These are phyloP conservation scores for Fonsecaea erecta DNA, from an alignment of 2,329 filamentous ascomycete species.

Conservation along the genomic window DNA sequence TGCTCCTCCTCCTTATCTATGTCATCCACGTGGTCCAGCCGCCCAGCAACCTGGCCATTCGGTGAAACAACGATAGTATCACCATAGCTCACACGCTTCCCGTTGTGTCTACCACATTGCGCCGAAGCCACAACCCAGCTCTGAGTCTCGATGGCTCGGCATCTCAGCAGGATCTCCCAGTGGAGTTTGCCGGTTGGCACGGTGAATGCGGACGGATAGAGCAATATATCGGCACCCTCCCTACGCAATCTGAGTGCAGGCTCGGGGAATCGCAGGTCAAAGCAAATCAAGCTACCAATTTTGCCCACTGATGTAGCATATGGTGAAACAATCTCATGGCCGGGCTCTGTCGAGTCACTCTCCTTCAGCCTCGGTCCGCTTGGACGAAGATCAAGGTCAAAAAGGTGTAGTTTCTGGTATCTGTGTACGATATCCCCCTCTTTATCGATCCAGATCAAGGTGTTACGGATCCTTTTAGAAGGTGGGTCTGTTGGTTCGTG, in stretches of 20 bases:
- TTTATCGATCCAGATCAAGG: conserved; percentile 68
- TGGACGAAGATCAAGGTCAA: conserved; percentile 69
- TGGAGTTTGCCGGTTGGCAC: conserved; percentile 82
- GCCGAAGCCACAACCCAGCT: conserved; percentile 85
- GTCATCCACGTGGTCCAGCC: conserved; percentile 56
- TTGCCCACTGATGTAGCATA: conserved; percentile 75
- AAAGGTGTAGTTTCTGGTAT: conserved; percentile 91
- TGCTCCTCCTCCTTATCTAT: conserved; percentile 44
- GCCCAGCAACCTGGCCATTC: conserved; percentile 76
- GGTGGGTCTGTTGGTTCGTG: conserved; percentile 69
- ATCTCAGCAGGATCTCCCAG: conserved; percentile 79
- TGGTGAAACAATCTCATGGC: conserved; percentile 65
- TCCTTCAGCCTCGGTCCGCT: conserved; percentile 61
- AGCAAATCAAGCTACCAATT: conserved; percentile 83
- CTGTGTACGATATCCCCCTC: conserved; percentile 61
- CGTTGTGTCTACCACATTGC: conserved; percentile 76
- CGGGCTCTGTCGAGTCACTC: conserved; percentile 71
- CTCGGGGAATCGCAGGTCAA: conserved; percentile 86
- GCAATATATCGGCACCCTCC: conserved; percentile 73
- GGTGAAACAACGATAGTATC: conserved; percentile 84
- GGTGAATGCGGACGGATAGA: conserved; percentile 91
- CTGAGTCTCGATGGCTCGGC: conserved; percentile 86
- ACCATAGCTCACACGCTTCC: conserved; percentile 80
- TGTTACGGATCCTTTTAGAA: conserved; percentile 64
- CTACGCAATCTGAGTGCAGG: conserved; percentile 69